Evolutionary conservation across 139 green algal genomes (phyloP).

Genomic region (Pleodorina starrii): DNA sequence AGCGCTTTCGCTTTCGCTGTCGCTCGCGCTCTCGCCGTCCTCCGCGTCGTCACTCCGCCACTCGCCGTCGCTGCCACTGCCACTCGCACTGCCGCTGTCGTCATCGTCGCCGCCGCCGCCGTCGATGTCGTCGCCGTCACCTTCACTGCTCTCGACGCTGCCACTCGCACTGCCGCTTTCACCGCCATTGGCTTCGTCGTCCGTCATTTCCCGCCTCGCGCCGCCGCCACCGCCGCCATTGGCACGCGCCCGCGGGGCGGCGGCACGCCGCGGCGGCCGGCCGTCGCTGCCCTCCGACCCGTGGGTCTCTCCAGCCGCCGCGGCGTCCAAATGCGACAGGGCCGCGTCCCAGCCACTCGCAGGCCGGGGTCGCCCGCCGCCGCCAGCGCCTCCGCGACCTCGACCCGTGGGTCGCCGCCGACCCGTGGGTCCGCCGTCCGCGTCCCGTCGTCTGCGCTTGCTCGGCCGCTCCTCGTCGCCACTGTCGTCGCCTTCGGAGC

Average conservation of each 20-base stretch:
- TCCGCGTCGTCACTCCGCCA: background rate
- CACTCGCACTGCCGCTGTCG: slow-evolving; percentile 10
- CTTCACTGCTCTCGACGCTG: slow-evolving; percentile 2
- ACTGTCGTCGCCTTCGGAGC: background rate
- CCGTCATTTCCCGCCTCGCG: background rate
- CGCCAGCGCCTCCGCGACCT: background rate
- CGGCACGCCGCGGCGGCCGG: background rate
- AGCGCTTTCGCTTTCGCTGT: background rate
- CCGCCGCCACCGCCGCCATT: background rate
- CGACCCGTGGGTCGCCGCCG: background rate
- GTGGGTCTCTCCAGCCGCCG: background rate
- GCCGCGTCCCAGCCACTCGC: slow-evolving; percentile 54
- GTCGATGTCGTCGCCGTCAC: background rate
- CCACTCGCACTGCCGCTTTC: slow-evolving; percentile 4
- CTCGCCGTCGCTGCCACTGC: background rate
- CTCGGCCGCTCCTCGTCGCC: background rate
- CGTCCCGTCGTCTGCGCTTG: background rate
- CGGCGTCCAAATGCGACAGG: slow-evolving; percentile 23
- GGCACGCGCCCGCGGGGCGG: background rate
- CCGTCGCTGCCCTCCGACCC: background rate
- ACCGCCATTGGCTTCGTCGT: background rate
- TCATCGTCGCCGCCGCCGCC: background rate
- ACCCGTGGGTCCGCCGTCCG: background rate
- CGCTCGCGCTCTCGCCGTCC: background rate
- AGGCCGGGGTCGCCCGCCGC: background rate